Percentiles rank a stretch among this genome's conserved stretches.
These are phyloP conservation scores for Hypoxylon perforatum DNA, from an alignment of 495 filamentous ascomycete genomes.

Conservation along the genomic window DNA sequence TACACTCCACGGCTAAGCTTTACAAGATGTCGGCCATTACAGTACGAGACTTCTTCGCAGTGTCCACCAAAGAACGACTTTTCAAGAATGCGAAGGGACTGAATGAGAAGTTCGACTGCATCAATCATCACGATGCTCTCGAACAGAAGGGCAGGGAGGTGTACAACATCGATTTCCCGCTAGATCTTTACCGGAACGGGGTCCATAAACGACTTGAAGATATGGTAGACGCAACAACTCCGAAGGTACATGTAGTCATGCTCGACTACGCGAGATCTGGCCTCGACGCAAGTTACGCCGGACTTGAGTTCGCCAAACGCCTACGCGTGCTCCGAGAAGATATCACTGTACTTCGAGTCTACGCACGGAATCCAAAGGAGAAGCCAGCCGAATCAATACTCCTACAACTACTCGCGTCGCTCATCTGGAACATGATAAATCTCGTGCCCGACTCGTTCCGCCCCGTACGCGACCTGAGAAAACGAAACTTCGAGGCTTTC, in stretches of 20 bases:
- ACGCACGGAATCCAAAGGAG: slow-evolving; percentile 20
- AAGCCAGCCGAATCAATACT: slow-evolving; percentile 17
- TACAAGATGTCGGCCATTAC: slow-evolving; percentile 16
- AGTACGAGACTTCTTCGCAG: neutral
- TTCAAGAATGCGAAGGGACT: slow-evolving; percentile 1
- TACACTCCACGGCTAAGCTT: neutral
- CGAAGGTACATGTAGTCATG: slow-evolving; percentile 18
- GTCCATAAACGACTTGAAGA: slow-evolving; percentile 1
- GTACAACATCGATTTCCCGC: slow-evolving; percentile 18
- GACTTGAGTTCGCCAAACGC: slow-evolving; percentile 31
- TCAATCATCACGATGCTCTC: slow-evolving; percentile 16
- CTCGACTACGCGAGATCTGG: slow-evolving; percentile 5
- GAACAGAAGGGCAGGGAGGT: slow-evolving; percentile 22
- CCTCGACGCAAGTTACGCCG: slow-evolving; percentile 13
- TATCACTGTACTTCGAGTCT: slow-evolving; percentile 24
- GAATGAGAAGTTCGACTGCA: slow-evolving; percentile 7
- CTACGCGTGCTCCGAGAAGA: slow-evolving; percentile 11
- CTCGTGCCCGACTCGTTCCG: slow-evolving; percentile 20
- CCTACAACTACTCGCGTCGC: slow-evolving; percentile 30
- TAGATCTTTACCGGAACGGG: slow-evolving; percentile 19
- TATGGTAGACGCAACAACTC: slow-evolving; percentile 3
- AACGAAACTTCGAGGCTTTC: slow-evolving; percentile 16
- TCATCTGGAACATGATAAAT: slow-evolving; percentile 24
- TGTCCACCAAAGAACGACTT: slow-evolving; percentile 18
- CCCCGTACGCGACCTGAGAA: slow-evolving; percentile 1